phyloP scores from a whole-genome alignment of 2,329 filamentous ascomycete genomes.

The Hysterium pulicare region DNA sequence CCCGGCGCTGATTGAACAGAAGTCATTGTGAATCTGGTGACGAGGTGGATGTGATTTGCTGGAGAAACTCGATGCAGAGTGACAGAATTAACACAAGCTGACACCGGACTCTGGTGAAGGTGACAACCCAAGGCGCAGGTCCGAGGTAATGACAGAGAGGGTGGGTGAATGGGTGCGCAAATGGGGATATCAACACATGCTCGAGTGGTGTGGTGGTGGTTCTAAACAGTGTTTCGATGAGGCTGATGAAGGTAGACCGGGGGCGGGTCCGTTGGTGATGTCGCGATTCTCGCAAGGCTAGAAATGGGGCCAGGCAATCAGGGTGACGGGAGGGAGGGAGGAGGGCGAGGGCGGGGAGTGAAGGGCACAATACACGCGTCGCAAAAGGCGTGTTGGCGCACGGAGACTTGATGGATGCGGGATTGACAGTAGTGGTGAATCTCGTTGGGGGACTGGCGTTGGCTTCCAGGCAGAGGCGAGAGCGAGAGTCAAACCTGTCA shows the following conservation, averaged over 20 bases:
- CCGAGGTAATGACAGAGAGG: conserved; percentile 23
- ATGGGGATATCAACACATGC: conserved; percentile 33
- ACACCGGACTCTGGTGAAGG: conserved; percentile 13
- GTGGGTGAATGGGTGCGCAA: conserved; percentile 19
- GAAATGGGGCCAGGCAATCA: conserved; percentile 24
- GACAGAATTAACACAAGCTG: too few species aligned
- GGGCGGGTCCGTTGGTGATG: conserved; percentile 25
- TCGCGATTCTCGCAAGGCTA: conserved; percentile 30
- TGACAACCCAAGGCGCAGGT: conserved; percentile 19
- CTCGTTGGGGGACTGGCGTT: conserved; percentile 7
- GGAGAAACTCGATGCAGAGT: too few species aligned
- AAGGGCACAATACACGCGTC: conserved; percentile 29
- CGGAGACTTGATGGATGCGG: conserved; percentile 34
- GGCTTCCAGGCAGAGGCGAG: conserved; percentile 20
- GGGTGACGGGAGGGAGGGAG: conserved; percentile 20
- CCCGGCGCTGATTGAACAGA: conserved; percentile 71
- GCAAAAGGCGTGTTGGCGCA: conserved; percentile 32
- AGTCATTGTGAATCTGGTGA: conserved; percentile 57
- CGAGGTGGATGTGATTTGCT: too few species aligned
- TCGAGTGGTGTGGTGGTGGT: conserved; percentile 27
- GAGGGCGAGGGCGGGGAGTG: conserved; percentile 26
- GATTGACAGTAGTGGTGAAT: conserved; percentile 22
- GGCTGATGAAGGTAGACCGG: conserved; percentile 30
- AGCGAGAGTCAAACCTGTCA: neutral
- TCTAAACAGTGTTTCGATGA: conserved; percentile 20